Evolutionary conservation across 345 rosid genomes (phyloP), one percentile per base, ranked within the genome.

Genomic region (Eucalyptus erythrocorys): DNA sequence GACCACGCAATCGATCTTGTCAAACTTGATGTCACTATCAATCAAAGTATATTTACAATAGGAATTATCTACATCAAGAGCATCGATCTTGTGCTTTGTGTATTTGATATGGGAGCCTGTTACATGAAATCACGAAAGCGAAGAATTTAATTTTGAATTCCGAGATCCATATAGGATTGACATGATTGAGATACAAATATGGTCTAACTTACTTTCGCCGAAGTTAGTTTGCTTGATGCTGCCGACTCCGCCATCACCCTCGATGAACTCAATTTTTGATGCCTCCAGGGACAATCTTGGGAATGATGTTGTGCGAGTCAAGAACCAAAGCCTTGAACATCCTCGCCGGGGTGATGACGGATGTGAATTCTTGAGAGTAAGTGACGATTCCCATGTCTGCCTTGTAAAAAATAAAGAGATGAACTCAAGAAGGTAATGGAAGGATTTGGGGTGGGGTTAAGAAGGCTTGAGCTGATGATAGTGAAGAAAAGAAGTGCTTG

Each of bases 321-420:
- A 59, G 87, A 32, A 91, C 85, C 87, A 93, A 48, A 48, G 93
- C 93, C 85, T 94, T 91, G 90, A 89, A 93, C 26, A 94, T 71
- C 55, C 89, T 93, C 12, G 89, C 87, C 19, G 95, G 91, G 16
- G 93, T 64, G 42, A 94, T 5, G 49, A 92, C 30, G 37, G 90
- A 84, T 10, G 81, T 81, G 51, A 89, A 87, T 87, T 89, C 87
- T 26, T 86, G 68, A 32, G 87, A 49, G 32, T 57, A 86, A 4
- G 48, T 86, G 66, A 43, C 27, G 13, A 86, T 45, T n/a, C 87
- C 87, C 87, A 55, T 86, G 68, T 51, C 32, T 12, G 50, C 50
- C 34, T 9, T 3, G 32, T 59, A 21, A 11, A 13, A 19, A 59
- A 59, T 6, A 27, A 59, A 26, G 68, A 27, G 68, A 59, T 59